Evolutionary conservation across 2,329 filamentous ascomycete genomes (phyloP).

Genomic region (Apiospora sp.): DNA sequence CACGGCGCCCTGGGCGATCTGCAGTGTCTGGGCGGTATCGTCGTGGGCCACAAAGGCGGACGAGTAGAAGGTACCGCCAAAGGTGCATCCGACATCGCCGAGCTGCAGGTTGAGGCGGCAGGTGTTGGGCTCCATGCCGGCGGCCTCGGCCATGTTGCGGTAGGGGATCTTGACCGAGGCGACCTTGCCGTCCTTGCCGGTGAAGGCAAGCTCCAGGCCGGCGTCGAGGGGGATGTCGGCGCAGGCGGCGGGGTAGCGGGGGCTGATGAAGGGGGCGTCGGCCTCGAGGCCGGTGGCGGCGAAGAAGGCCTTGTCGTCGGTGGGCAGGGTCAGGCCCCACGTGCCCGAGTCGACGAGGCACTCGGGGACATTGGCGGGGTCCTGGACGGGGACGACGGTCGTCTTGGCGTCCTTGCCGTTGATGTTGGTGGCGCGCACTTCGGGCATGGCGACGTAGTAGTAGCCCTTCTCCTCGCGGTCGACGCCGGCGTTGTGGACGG

Average conservation of each 20-base stretch:
- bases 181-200: background rate
- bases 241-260: constrained; percentile 21
- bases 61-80: constrained; percentile 20
- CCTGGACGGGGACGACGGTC: background rate
- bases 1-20: constrained; percentile 21
- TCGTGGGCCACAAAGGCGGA: constrained; percentile 13
- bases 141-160: constrained; percentile 21
- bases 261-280: background rate
- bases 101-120: constrained; percentile 23
- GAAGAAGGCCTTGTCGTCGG: background rate
- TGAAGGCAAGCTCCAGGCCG: constrained; percentile 20
- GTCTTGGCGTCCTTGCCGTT: background rate
- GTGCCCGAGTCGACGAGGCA: constrained; percentile 28
- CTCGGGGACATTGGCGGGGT: background rate
- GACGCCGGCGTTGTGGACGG: constrained; percentile 8
- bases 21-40: background rate
- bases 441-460: constrained; percentile 25
- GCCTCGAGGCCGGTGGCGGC: constrained; percentile 22
- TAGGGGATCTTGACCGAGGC: constrained; percentile 24
- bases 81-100: background rate
- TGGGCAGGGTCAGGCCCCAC: constrained; percentile 16
- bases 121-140: background rate
- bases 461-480: constrained; percentile 13
- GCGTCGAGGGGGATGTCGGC: constrained; percentile 23
- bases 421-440: constrained; percentile 16